Conservation (phyloP, 225 moss, liverwort and hornwort genomes). For the Climacium dendroides region DNA sequence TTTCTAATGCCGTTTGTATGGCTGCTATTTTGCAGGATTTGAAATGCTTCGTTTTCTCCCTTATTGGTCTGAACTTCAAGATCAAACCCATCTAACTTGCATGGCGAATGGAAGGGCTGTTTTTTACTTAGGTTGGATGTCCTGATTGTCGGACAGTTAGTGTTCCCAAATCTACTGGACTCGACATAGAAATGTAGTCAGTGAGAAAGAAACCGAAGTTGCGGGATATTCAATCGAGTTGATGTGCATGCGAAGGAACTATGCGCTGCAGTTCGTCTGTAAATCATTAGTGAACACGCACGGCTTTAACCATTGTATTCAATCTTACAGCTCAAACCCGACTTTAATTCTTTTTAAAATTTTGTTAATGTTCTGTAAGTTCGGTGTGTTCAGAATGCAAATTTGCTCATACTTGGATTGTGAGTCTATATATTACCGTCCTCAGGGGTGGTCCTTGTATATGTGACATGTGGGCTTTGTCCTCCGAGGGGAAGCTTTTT, state of each 20-base stretch:
- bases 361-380: background rate
- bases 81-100: conserved; percentile 35
- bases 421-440: background rate
- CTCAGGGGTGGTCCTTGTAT: background rate
- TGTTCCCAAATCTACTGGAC: background rate
- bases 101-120: background rate
- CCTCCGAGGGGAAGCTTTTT: background rate
- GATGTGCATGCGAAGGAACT: background rate
- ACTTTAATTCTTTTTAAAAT: background rate
- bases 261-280: background rate
- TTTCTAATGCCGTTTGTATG: background rate
- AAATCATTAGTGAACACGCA: background rate
- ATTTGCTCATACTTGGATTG: background rate
- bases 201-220: background rate
- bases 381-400: background rate
- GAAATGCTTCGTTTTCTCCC: conserved; percentile 85
- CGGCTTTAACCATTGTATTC: background rate
- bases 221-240: background rate
- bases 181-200: background rate
- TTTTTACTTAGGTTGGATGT: background rate
- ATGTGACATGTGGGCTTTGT: background rate
- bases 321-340: background rate
- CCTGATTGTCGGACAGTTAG: background rate
- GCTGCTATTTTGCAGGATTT: conserved; percentile 45
- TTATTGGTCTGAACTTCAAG: conserved; percentile 74